Evolutionary conservation across 2,329 filamentous ascomycete species (phyloP).

Genomic region (Furcasterigmium furcatum): DNA sequence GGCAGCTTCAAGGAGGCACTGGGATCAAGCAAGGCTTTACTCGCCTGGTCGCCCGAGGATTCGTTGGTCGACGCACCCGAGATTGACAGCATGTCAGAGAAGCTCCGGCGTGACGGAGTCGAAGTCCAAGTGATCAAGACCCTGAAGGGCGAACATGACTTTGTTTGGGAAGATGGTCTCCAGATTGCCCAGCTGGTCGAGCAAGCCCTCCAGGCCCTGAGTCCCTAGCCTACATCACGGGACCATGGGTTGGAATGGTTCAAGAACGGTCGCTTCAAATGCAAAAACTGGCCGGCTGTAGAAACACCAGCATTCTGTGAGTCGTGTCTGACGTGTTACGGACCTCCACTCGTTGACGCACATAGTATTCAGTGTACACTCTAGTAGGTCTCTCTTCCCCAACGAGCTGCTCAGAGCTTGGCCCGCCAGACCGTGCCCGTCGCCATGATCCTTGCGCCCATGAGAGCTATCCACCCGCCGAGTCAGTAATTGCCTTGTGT

Average conservation of each 20-base stretch:
- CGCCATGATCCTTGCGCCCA: conserved; percentile 26
- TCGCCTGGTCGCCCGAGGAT: conserved; percentile 45
- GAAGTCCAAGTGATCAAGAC: conserved; percentile 29
- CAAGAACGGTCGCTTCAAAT: too few species aligned
- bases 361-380: too few species aligned
- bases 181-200: conserved; percentile 48
- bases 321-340: too few species aligned
- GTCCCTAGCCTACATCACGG: too few species aligned
- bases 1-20: conserved; percentile 38
- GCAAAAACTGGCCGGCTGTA: too few species aligned
- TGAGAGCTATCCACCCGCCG: too few species aligned
- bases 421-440: conserved; percentile 30
- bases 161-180: conserved; percentile 57
- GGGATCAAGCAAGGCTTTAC: conserved; percentile 28
- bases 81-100: conserved; percentile 50
- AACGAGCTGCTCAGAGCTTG: conserved; percentile 33
- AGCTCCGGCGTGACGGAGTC: conserved; percentile 37
- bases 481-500: too few species aligned
- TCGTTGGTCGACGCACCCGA: conserved; percentile 54
- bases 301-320: too few species aligned
- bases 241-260: too few species aligned
- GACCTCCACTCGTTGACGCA: too few species aligned
- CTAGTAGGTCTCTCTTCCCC: too few species aligned
- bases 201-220: too few species aligned
- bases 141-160: conserved; percentile 58